Evolutionary conservation across 23 red algal genomes (phyloP).

Genomic region (Gracilariopsis chorda): DNA sequence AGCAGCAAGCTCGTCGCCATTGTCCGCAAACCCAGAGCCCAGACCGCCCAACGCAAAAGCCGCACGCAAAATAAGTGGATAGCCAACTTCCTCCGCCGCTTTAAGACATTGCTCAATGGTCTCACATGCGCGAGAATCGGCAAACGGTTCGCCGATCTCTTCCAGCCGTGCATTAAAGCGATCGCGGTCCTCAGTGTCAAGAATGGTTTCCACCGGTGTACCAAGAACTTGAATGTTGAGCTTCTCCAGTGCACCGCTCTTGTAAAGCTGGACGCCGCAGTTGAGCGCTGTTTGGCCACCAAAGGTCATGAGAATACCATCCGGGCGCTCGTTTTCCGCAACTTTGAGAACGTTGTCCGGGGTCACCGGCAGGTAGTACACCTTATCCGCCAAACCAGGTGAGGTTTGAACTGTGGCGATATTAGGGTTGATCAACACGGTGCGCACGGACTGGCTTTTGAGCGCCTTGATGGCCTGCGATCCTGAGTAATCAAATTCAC

Average conservation of each 20-base stretch:
- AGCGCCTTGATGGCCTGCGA: constrained; percentile 96
- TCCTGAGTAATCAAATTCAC: constrained; percentile 99
- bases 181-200: constrained; percentile 98
- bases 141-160: constrained; percentile 95
- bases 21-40: constrained; percentile 96
- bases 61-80: constrained; percentile 94
- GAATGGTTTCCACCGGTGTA: constrained; percentile 90
- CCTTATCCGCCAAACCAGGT: constrained; percentile 95
- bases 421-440: constrained; percentile 98
- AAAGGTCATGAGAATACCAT: constrained; percentile 93
- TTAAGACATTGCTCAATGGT: constrained; percentile 71
- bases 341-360: constrained; percentile 92
- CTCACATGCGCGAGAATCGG: constrained; percentile 59
- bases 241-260: constrained; percentile 59
- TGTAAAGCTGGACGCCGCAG: constrained; percentile 88
- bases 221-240: constrained; percentile 85
- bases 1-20: constrained; percentile 62
- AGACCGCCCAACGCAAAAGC: constrained; percentile 97
- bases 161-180: constrained; percentile 87
- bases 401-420: constrained; percentile 98
- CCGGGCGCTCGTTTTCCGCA: constrained; percentile 86
- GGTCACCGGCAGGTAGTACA: constrained; percentile 96
- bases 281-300: constrained; percentile 98
- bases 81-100: constrained; percentile 91
- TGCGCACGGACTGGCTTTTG: constrained; percentile 78